Conservation (phyloP, 2,329 filamentous ascomycete species). For the Bipolaris victoriae region DNA sequence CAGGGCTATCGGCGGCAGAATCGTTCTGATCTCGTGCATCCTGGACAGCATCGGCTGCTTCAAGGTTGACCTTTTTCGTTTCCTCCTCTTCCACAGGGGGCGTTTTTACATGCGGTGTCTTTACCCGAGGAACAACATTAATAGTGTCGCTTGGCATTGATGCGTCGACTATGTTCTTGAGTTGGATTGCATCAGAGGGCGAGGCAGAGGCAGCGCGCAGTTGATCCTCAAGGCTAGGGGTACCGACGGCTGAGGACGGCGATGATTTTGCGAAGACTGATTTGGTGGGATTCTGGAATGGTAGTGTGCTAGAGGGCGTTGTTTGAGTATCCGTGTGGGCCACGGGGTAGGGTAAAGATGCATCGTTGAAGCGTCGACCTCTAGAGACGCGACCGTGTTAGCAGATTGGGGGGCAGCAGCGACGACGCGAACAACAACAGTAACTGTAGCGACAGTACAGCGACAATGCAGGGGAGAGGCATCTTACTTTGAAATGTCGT, state of each 20-base stretch:
- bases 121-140: constrained; percentile 15
- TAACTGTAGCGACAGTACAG: constrained; percentile 3
- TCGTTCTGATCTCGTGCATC: constrained; percentile 12
- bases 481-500: constrained; percentile 64
- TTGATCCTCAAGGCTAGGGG: constrained; percentile 43
- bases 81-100: constrained; percentile 25
- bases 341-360: constrained; percentile 55
- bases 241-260: constrained; percentile 26
- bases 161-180: constrained; percentile 27
- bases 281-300: constrained; percentile 32
- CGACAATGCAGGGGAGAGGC: constrained; percentile 10
- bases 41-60: constrained; percentile 21
- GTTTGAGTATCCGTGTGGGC: constrained; percentile 33
- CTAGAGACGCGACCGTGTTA: constrained; percentile 48
- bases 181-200: constrained; percentile 37
- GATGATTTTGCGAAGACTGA: constrained; percentile 29
- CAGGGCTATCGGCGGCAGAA: constrained; percentile 22
- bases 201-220: constrained; percentile 44
- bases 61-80: constrained; percentile 13
- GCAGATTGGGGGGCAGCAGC: constrained; percentile 35
- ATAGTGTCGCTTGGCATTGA: constrained; percentile 23
- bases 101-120: constrained; percentile 14
- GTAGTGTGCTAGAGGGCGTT: constrained; percentile 33
- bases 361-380: constrained; percentile 63
- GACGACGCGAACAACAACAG: constrained; percentile 21